Evolutionary conservation across 305 asterid genomes (phyloP).

Genomic region (Solanum hybrid): DNA sequence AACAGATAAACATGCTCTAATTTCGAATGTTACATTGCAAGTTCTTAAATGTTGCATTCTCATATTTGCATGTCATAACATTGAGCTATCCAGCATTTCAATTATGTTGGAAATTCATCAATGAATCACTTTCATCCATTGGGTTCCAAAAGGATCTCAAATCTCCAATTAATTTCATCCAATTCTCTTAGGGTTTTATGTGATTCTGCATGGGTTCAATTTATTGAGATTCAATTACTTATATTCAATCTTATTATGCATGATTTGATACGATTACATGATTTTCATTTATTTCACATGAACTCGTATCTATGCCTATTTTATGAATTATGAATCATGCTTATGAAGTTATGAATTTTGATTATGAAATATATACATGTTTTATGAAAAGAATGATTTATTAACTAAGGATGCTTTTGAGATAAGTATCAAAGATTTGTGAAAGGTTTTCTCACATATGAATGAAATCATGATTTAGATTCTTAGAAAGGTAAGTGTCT

Average conservation of each 20-base stretch:
- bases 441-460: background rate
- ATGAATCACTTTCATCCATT: background rate
- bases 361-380: background rate
- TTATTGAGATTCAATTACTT: too few species aligned
- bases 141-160: background rate
- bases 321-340: background rate
- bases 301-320: background rate
- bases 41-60: background rate
- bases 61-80: background rate
- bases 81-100: background rate
- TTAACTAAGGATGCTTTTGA: background rate
- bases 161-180: background rate
- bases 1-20: background rate
- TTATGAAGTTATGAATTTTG: background rate
- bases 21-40: background rate
- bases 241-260: background rate
- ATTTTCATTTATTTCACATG: background rate
- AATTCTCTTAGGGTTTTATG: background rate
- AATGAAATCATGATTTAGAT: background rate
- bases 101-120: background rate
- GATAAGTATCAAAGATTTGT: background rate
- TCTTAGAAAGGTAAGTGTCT: background rate
- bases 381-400: too few species aligned
- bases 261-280: background rate
- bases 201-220: background rate